A percentile compares a stretch with the other conserved stretches of the same genome.
These are phyloP conservation scores for Obelidium mucronatum DNA, from an alignment of 192 early-diverging fungal species.

Conservation along the genomic window DNA sequence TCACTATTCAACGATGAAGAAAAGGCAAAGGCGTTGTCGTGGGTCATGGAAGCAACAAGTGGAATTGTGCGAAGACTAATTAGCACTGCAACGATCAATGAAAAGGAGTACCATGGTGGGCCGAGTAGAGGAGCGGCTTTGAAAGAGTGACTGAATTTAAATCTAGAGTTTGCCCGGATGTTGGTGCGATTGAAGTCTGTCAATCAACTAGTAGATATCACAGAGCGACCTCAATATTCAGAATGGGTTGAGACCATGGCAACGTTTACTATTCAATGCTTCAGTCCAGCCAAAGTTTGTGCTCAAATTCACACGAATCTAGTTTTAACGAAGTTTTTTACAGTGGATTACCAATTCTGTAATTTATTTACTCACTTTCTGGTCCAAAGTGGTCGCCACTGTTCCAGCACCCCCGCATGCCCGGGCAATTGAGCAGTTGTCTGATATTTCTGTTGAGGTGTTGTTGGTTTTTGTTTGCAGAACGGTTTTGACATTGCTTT, in stretches of 20 bases:
- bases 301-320: neutral
- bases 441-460: constrained; percentile 33
- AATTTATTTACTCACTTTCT: constrained; percentile 81
- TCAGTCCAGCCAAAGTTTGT: constrained; percentile 68
- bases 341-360: constrained; percentile 67
- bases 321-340: neutral
- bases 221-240: constrained; percentile 71
- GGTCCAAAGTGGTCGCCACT: constrained; percentile 78
- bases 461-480: too few species aligned
- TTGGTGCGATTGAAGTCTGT: constrained; percentile 82
- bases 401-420: constrained; percentile 31
- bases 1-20: constrained; percentile 85
- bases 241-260: constrained; percentile 72
- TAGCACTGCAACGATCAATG: constrained; percentile 66
- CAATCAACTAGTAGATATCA: constrained; percentile 82
- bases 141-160: constrained; percentile 73
- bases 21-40: constrained; percentile 70
- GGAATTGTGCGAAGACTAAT: constrained; percentile 68
- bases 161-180: constrained; percentile 77
- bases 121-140: too few species aligned
- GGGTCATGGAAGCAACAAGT: constrained; percentile 72
- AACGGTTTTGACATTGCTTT: neutral
- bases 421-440: constrained; percentile 32
- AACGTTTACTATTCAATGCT: constrained; percentile 70
- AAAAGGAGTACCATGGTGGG: constrained; percentile 75